phyloP scores from a whole-genome alignment of 352 stramenopile species.

The Pythium monospermum region DNA sequence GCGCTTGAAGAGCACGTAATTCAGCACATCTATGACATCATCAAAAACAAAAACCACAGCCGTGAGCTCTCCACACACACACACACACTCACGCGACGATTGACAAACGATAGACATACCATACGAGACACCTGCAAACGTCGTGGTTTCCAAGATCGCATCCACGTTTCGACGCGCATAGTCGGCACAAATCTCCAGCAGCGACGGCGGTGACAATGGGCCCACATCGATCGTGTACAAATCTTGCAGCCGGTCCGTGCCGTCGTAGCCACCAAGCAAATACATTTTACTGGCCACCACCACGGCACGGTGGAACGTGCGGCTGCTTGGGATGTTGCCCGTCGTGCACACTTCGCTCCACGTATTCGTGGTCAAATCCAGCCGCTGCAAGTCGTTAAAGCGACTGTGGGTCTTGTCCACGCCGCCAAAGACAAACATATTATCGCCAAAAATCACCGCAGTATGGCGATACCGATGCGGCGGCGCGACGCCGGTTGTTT shows the following conservation, averaged over 20 bases:
- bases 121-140: conserved; percentile 70
- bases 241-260: conserved; percentile 77
- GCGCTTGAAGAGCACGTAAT: conserved; percentile 74
- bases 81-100: too few species aligned
- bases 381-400: conserved; percentile 81
- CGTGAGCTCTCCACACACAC: not conserved
- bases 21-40: conserved; percentile 48
- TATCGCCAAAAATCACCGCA: conserved; percentile 75
- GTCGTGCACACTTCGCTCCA: conserved; percentile 84
- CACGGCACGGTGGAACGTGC: conserved; percentile 84
- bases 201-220: conserved; percentile 58
- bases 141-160: conserved; percentile 53
- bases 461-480: conserved; percentile 83
- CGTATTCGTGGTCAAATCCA: conserved; percentile 73
- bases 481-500: conserved; percentile 47
- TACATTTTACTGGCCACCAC: conserved; percentile 83
- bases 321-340: conserved; percentile 73
- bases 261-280: conserved; percentile 82
- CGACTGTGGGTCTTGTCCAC: conserved; percentile 87
- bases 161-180: conserved; percentile 67
- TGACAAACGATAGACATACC: conserved; percentile 27
- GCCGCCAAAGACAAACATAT: conserved; percentile 88
- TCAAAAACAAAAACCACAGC: not conserved
- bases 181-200: conserved; percentile 69
- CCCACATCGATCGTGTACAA: conserved; percentile 84